Evolutionary conservation across 345 rosid genomes (phyloP), one percentile per base, ranked within the genome.

Genomic region (Atalantia buxifolia): DNA sequence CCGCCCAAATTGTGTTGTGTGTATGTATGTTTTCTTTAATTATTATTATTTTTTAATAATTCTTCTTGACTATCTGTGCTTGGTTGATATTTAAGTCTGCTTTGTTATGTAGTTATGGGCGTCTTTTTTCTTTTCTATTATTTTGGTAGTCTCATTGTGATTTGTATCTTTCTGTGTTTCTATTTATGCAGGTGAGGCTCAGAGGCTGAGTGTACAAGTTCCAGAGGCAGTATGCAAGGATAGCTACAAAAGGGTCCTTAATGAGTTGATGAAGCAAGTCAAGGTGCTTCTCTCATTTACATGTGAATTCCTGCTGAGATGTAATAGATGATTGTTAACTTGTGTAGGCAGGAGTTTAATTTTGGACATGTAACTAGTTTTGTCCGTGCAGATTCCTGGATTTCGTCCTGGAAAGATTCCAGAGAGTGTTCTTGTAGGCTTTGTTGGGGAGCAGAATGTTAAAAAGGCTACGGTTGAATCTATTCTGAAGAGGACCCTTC

Each of bases 401-500:
- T 93, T 95, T 84, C 98, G 94, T 62, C 95, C 98, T 28, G 91
- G 96, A 59, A 85, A 89, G 85, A 80, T 92, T 73, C 98, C 99
- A 1, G 97, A 95, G 86, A 82, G 87, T 80, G 76, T 93, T 73
- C 92, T 93, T 83, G 67, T 95, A 30, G 83, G 86, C 83, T 88
- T 90, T 77, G 87, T 91, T 59, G 97, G 99, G 76, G 89, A 89
- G 84, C 82, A 81, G 80, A 84, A 85, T 83, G 89, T 95, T 78
- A 87, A 86, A 78, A 87, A 83, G 85, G 99, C 99, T 69, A 86
- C 92, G 2, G 87, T 93, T 75, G 99, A 95, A 81, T 90, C 99
- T 72, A 90, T 95, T 73, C 67, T 95, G 88, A 86, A 93, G 86
- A 89, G 98, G 87, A 95, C 99, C 65, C 97, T 95, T 81, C 99